Percentiles rank a stretch among this genome's conserved stretches.
These are phyloP conservation scores for Penicillium cinerascens DNA, from an alignment of 495 filamentous ascomycete species.

Conservation along the genomic window DNA sequence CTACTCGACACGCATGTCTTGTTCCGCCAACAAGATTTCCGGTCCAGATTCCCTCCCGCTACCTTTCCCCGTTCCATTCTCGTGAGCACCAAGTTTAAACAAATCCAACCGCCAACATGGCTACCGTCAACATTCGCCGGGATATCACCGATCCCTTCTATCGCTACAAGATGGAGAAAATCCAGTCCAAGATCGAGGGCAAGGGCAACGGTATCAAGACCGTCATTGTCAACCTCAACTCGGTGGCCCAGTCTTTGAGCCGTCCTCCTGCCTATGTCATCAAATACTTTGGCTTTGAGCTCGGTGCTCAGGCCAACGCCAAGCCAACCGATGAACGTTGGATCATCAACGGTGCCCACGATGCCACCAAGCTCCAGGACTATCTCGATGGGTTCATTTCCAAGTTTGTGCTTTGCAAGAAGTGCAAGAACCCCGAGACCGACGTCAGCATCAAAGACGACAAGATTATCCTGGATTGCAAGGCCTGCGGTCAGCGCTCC, in stretches of 20 bases:
- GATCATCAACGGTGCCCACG: conserved; percentile 99
- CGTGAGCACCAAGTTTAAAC: conserved; percentile 16
- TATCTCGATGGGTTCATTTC: conserved; percentile 96
- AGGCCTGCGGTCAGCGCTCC: conserved; percentile 91
- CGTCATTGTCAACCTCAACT: conserved; percentile 94
- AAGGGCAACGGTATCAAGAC: conserved; percentile 98
- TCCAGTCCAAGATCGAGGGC: conserved; percentile 98
- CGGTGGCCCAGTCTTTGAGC: conserved; percentile 86
- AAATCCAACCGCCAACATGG: conserved; percentile 61
- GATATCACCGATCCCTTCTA: conserved; percentile 99
- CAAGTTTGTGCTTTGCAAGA: conserved; percentile 98
- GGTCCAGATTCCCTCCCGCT: conserved; percentile 41
- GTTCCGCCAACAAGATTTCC: conserved; percentile 41
- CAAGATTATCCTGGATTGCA: conserved; percentile 89
- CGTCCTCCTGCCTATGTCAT: conserved; percentile 93
- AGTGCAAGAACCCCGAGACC: conserved; percentile 99
- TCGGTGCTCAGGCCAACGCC: conserved; percentile 96
- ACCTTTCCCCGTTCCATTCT: conserved; percentile 26
- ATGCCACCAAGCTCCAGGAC: conserved; percentile 92
- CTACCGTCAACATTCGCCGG: conserved; percentile 94
- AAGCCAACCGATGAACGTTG: conserved; percentile 97
- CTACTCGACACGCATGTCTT: conserved; percentile 53
- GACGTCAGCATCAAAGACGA: conserved; percentile 92
- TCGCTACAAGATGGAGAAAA: conserved; percentile 99
- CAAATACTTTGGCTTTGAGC: conserved; percentile 99